Conservation (phyloP, 192 early-diverging fungal species). For the Oehlia diaphana region DNA sequence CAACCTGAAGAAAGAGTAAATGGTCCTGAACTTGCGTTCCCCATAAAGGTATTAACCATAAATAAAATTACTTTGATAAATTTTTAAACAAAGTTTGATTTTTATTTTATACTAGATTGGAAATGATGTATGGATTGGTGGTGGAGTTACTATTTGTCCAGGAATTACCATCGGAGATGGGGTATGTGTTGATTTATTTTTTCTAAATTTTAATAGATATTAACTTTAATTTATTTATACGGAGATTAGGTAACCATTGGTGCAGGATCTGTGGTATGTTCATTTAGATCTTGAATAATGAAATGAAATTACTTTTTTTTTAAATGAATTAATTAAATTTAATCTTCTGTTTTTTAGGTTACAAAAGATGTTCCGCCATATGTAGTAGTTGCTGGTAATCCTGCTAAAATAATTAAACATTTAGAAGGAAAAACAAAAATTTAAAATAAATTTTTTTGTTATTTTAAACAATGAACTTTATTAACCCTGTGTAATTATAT, state of each 20-base stretch:
- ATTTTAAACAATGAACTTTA: too few species aligned
- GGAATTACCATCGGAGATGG: conserved; percentile 90
- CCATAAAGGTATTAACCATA: conserved; percentile 34
- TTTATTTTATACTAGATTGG: conserved; percentile 57
- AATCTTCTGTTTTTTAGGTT: conserved; percentile 33
- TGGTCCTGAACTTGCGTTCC: conserved; percentile 44
- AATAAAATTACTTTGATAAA: neutral
- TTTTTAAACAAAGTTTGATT: neutral
- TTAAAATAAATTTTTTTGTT: too few species aligned
- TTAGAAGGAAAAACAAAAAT: neutral
- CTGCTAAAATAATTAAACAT: conserved; percentile 71
- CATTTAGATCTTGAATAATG: neutral
- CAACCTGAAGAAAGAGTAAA: conserved; percentile 53
- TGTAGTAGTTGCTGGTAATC: conserved; percentile 83
- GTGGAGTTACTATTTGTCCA: conserved; percentile 71
- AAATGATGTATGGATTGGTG: conserved; percentile 88
- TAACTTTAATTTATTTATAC: neutral
- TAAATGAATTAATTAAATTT: neutral
- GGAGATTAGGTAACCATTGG: conserved; percentile 51
- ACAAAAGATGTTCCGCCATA: conserved; percentile 83
- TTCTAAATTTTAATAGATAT: neutral
- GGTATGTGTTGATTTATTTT: conserved; percentile 12
- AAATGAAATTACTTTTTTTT: neutral
- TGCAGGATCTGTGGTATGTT: conserved; percentile 74
- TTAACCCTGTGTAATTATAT: too few species aligned